Evolutionary conservation across 2,329 filamentous ascomycete species (phyloP), one percentile per base, ranked within the genome.

Genomic region (Fusarium longipes): DNA sequence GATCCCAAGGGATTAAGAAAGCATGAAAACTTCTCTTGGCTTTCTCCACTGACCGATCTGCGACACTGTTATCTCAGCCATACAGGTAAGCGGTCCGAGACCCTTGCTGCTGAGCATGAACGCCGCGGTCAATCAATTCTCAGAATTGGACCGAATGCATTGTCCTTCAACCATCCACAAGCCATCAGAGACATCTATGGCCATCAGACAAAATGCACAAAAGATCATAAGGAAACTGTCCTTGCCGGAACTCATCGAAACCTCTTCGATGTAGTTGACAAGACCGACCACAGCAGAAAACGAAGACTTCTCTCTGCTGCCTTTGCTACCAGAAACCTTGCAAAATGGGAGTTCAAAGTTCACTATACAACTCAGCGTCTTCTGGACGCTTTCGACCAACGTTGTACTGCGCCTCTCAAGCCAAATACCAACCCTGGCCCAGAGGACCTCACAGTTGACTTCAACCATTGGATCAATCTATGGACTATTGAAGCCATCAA

Each of bases 401-500:
- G 70, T 20, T 82, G 81, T 61, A 82, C 80, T 5, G 65, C 67
- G 0, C 78, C 82, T 1, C 71, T 80, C 6, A 73, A 75, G 17
- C 18, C 56, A 6, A 64, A 64, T 15, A 65, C 69, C 6, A 55
- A 55, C 5, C 76, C 77, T 0, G 63, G 70, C 4, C 56, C 76
- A 0, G 72, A 77, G 18, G 82, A 85, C 45, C 53, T 84, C 20
- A 83, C 77, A 0, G 74, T 87, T 20, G 82, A 87, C 67, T 83
- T 82, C 58, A 81, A 84, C 6, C 75, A 77, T 8, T 87, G 51
- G 36, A 81, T 80, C n/a, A 87, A 86, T 72, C 84, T 84, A 73
- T 87, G 87, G 75, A 84, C 83, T 0, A 77, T 87, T 6, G 85
- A 87, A 61, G 85, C 84, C 6, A 87, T 87, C 48, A 83, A 82